Evolutionary conservation across 495 filamentous ascomycete genomes (phyloP), one percentile per base, ranked within the genome.

Genomic region (Parathielavia hyrcaniae): DNA sequence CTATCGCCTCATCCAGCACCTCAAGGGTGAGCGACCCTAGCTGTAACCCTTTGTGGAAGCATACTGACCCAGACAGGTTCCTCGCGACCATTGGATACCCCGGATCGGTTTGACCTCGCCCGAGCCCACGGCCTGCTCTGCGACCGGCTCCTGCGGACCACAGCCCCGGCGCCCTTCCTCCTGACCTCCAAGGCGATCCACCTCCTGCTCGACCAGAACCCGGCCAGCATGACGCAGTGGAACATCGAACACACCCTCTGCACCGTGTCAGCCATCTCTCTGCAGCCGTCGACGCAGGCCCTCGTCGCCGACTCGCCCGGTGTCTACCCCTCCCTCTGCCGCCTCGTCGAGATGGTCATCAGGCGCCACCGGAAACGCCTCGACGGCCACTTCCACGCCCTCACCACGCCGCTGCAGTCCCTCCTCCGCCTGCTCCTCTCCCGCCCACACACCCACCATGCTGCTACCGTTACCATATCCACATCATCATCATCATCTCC

Each of bases 231-330:
- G 60, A 76, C 77, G 0, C 87, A 90, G 64, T 86, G 79, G 73
- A 87, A 87, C 67, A 81, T 90, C 59, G 88, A 90, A 55, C 73
- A 69, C 39, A 78, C 83, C 19, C 69, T 90, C 52, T 73, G 78
- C 36, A 75, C 75, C 34, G 81, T 89, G 48, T 73, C 80, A 5
- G 70, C 75, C 20, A 69, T 80, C 45, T 78, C 80, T 17, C 71
- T 69, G 13, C 40, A 43, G 10, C 19, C 60, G 23, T 66, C 53
- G 4, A 52, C 35, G 10, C 55, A 47, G 22, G 11, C 30, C 12
- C 22, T 46, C 1, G 8, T 53, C 46, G 16, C 55, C n/a, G 32
- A 60, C 13, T 60, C 57, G 1, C 73, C 38, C 72, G 4, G 6
- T 22, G 76, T 39, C 59, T 82, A 62, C 19, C 68, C 85, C 9